Conservation (phyloP, 2,329 filamentous ascomycete species). For the Bipolaris gigantea region DNA sequence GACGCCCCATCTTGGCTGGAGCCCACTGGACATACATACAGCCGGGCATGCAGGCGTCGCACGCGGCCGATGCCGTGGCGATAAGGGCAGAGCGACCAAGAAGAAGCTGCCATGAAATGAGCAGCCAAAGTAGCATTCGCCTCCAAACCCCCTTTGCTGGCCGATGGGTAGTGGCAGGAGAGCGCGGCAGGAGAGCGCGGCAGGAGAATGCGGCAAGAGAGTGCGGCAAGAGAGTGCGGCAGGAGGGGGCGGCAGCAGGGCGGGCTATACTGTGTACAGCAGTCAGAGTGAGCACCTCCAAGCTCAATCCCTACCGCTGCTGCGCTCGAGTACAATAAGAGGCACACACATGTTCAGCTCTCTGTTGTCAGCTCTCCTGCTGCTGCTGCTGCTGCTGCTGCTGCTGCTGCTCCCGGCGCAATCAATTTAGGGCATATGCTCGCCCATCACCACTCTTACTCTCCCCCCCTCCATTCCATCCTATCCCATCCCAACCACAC, state of each 20-base stretch:
- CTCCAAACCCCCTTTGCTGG: conserved; percentile 11
- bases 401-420: no score
- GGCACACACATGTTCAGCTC: conserved; percentile 17
- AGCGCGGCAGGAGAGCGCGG: no score
- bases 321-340: conserved; percentile 20
- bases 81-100: neutral
- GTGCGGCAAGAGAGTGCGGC: no score
- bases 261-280: conserved; percentile 7
- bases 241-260: conserved; percentile 3
- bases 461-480: neutral
- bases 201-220: no score
- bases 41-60: conserved; percentile 8
- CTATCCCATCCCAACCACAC: neutral
- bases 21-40: no score
- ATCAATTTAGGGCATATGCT: no score
- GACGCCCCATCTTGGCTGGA: no score
- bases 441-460: neutral
- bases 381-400: no score
- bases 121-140: conserved; percentile 1
- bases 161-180: no score
- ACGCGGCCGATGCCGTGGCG: neutral
- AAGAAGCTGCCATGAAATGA: neutral
- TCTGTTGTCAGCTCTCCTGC: no score
- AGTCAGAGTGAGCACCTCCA: conserved; percentile 19
- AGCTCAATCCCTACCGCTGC: conserved; percentile 12